Evolutionary conservation across 208 protist species (phyloP).

Genomic region (Angomonas ambiguus): DNA sequence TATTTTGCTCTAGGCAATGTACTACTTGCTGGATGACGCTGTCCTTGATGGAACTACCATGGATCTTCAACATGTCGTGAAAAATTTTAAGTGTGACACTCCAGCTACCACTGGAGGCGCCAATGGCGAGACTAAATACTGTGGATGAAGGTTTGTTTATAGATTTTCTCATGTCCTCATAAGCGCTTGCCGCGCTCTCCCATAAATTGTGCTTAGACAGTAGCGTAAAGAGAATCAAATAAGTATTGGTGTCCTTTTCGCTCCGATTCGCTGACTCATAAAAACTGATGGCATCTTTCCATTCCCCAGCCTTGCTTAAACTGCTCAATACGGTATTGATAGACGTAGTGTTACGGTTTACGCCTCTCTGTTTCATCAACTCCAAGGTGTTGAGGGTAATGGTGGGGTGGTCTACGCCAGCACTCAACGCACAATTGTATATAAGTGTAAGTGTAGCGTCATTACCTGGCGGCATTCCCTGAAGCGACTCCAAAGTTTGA

Average conservation of each 20-base stretch:
- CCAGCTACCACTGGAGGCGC: constrained; percentile 64
- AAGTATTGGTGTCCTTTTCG: constrained; percentile 66
- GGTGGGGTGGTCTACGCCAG: constrained; percentile 59
- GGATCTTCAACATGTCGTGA: constrained; percentile 59
- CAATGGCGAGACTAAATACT: constrained; percentile 67
- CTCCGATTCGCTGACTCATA: constrained; percentile 32
- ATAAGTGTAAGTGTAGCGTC: constrained; percentile 68
- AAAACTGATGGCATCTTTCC: constrained; percentile 60
- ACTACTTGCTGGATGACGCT: constrained; percentile 71
- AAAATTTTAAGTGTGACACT: constrained; percentile 58
- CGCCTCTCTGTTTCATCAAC: constrained; percentile 40
- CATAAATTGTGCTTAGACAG: constrained; percentile 62
- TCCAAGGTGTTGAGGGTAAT: constrained; percentile 36
- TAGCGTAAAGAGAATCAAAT: constrained; percentile 69
- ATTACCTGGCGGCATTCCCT: constrained; percentile 20
- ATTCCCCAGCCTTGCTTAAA: constrained; percentile 42
- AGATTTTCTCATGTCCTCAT: constrained; percentile 38
- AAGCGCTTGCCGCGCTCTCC: constrained; percentile 48
- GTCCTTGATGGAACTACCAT: constrained; percentile 70
- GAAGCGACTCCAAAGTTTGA: constrained; percentile 29
- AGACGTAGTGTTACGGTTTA: constrained; percentile 66
- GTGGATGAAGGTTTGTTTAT: constrained; percentile 44
- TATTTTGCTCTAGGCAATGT: constrained; percentile 64
- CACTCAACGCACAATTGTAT: constrained; percentile 84
- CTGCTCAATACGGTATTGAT: constrained; percentile 78